phyloP scores from a whole-genome alignment of 2,329 filamentous ascomycete genomes.

The Pseudocercospora pini-densiflorae region DNA sequence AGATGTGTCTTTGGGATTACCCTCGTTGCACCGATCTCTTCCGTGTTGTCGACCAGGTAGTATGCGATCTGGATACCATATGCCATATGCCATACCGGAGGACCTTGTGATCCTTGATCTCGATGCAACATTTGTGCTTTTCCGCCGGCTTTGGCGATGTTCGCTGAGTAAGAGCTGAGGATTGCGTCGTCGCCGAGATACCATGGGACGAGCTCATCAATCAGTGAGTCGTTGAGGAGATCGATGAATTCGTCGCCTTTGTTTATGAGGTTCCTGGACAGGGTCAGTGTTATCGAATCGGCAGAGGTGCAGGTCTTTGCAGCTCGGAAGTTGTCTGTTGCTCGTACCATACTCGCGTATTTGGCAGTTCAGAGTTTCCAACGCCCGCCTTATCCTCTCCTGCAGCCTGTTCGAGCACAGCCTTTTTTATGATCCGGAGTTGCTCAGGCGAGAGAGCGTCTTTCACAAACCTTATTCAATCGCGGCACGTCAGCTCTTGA shows the following conservation, averaged over 20 bases:
- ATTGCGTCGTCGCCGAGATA: neutral
- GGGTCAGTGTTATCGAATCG: neutral
- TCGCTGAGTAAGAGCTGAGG: neutral
- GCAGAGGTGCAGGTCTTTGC: neutral
- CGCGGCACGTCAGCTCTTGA: too few relatives aligned
- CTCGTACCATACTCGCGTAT: conserved; percentile 2
- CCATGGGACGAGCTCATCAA: neutral
- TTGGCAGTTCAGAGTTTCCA: neutral
- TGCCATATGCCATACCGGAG: neutral
- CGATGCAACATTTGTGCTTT: conserved; percentile 2
- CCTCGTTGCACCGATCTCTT: conserved; percentile 1
- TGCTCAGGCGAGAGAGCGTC: neutral
- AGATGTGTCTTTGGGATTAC: conserved; percentile 5
- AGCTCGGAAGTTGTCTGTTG: too few relatives aligned
- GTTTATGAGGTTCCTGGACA: conserved; percentile 6
- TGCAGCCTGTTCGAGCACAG: conserved; percentile 2
- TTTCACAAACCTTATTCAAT: neutral
- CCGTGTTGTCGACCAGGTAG: neutral
- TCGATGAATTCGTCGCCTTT: conserved; percentile 8
- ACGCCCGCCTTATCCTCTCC: conserved; percentile 7
- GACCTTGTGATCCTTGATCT: conserved; percentile 6
- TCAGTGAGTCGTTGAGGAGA: conserved; percentile 2
- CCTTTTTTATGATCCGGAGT: neutral
- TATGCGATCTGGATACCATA: neutral
- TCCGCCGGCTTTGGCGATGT: neutral